Evolutionary conservation across 257 asterid species (phyloP).

Genomic region (Eucommia ulmoides): DNA sequence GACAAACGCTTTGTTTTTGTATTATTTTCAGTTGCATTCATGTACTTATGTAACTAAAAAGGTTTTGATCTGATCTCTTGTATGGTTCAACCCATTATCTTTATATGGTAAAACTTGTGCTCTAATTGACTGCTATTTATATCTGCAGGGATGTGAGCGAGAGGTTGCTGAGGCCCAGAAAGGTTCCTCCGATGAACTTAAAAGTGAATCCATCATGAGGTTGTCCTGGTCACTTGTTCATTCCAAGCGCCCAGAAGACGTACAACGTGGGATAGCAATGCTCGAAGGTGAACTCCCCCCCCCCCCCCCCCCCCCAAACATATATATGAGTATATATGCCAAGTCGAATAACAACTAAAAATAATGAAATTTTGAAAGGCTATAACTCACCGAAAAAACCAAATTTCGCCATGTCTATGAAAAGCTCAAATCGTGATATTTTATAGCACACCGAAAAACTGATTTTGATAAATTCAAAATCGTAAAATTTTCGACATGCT

Average conservation of each 20-base stretch:
- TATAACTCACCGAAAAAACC: too few species aligned
- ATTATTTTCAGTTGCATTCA: too few species aligned
- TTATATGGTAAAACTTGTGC: neutral
- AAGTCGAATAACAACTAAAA: too few species aligned
- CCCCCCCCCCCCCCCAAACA: neutral
- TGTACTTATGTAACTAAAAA: too few species aligned
- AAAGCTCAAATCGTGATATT: too few species aligned
- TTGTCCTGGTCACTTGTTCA: constrained; percentile 97
- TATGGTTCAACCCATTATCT: neutral
- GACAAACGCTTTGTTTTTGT: too few species aligned
- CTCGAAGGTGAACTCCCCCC: constrained; percentile 57
- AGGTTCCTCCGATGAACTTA: constrained; percentile 56
- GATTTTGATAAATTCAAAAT: too few species aligned
- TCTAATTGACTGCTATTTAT: neutral
- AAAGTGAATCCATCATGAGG: constrained; percentile 82
- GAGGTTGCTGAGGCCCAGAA: constrained; percentile 85
- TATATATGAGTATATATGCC: too few species aligned
- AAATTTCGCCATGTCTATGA: too few species aligned
- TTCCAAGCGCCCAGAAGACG: constrained; percentile 67
- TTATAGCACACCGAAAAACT: too few species aligned
- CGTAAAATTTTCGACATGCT: too few species aligned
- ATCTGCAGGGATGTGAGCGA: constrained; percentile 78
- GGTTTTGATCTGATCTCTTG: neutral
- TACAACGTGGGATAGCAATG: constrained; percentile 93
- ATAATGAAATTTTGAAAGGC: too few species aligned